Percentiles rank a stretch among this genome's conserved stretches.
Conservation (phyloP, 2,329 filamentous ascomycete species). For the Fusarium sp. region DNA sequence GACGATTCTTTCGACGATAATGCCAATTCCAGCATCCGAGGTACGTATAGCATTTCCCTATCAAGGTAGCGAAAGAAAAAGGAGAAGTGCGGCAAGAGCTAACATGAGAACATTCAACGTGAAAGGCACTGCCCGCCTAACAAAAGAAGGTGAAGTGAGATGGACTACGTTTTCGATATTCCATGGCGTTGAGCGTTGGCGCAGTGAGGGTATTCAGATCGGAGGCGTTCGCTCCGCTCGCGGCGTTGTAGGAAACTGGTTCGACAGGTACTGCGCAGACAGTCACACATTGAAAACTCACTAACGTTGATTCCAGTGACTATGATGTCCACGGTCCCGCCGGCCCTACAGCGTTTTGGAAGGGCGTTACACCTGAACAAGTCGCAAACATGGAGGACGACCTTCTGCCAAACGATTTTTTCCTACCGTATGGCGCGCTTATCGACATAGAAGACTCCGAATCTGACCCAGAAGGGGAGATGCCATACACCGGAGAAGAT, state of each 20-base stretch:
- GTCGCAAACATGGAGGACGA: conserved; percentile 48
- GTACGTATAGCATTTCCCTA: conserved; percentile 57
- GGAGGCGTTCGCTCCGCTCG: conserved; percentile 74
- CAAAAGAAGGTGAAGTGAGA: conserved; percentile 76
- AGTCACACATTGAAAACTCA: neutral
- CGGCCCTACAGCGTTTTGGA: conserved; percentile 84
- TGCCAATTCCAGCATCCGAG: conserved; percentile 74
- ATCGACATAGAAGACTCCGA: conserved; percentile 35
- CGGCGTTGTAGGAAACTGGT: conserved; percentile 82
- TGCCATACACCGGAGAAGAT: conserved; percentile 45
- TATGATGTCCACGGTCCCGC: conserved; percentile 76
- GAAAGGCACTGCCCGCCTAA: conserved; percentile 73
- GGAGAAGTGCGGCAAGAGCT: conserved; percentile 24
- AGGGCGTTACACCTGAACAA: conserved; percentile 67
- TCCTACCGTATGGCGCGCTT: conserved; percentile 48
- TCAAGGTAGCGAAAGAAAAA: neutral
- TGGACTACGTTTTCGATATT: conserved; percentile 79
- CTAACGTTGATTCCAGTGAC: conserved; percentile 60
- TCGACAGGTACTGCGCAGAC: conserved; percentile 71
- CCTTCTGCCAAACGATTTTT: conserved; percentile 51
- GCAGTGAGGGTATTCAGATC: conserved; percentile 81
- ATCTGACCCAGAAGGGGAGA: conserved; percentile 45
- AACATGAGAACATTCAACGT: conserved; percentile 43
- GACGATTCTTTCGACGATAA: conserved; percentile 77
- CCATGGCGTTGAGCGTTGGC: conserved; percentile 77